Evolutionary conservation across 2,329 filamentous ascomycete species (phyloP).

Genomic region (Apiospora pterosperma): DNA sequence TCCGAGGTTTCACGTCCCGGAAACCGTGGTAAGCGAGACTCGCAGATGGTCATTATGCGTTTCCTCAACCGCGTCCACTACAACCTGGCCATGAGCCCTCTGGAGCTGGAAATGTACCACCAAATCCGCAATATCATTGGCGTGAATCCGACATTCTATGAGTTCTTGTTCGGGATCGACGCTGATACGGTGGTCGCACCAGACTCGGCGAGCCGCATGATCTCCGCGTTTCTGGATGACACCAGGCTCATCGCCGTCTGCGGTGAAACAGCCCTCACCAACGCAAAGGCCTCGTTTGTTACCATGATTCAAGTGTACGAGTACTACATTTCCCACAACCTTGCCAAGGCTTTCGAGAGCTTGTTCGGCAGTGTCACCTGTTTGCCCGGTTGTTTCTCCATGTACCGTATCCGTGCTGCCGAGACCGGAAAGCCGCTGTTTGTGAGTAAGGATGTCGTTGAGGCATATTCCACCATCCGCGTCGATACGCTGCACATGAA

Average conservation of each 20-base stretch:
- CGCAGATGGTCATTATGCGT: constrained; percentile 96
- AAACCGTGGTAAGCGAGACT: constrained; percentile 99
- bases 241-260: constrained; percentile 91
- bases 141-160: constrained; percentile 97
- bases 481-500: constrained; percentile 99
- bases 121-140: constrained; percentile 98
- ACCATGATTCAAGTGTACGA: constrained; percentile 99
- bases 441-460: constrained; percentile 87
- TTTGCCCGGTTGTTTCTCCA: constrained; percentile 96
- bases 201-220: constrained; percentile 88
- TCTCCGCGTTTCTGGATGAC: constrained; percentile 86
- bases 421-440: constrained; percentile 96
- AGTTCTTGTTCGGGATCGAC: constrained; percentile 94
- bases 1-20: constrained; percentile 92
- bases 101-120: constrained; percentile 98
- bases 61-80: constrained; percentile 99
- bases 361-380: constrained; percentile 97
- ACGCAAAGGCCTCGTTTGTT: constrained; percentile 87
- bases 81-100: constrained; percentile 90
- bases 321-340: constrained; percentile 98
- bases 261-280: constrained; percentile 89
- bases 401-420: constrained; percentile 95
- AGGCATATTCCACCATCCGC: constrained; percentile 85
- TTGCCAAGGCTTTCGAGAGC: constrained; percentile 95
- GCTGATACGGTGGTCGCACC: constrained; percentile 91